Evolutionary conservation across 768 basidiomycete genomes (phyloP).

Genomic region (Lentinula edodes): DNA sequence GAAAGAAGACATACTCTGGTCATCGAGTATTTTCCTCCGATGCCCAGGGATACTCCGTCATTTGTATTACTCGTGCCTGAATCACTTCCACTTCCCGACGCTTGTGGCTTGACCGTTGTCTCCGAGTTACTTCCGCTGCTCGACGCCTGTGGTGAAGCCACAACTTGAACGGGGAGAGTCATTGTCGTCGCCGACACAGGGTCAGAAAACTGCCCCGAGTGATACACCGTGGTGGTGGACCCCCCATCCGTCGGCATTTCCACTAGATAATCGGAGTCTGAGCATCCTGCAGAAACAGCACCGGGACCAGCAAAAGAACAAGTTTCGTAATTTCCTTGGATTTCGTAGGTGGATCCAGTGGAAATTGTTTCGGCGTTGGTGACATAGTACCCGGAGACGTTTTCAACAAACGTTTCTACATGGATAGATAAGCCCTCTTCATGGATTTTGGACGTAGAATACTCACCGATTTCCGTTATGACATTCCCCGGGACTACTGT

Average conservation of each 20-base stretch:
- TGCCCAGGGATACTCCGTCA: background rate
- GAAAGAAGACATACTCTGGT: background rate
- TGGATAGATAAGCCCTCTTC: background rate
- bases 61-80: background rate
- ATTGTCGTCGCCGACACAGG: background rate
- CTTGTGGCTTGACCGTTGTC: background rate
- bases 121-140: background rate
- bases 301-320: background rate
- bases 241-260: background rate
- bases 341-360: background rate
- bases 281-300: background rate
- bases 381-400: background rate
- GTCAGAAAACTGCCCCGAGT: background rate
- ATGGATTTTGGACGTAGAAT: too few relatives aligned
- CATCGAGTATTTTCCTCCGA: background rate
- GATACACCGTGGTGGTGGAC: background rate
- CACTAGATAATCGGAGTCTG: background rate
- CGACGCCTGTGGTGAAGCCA: background rate
- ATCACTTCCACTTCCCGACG: background rate
- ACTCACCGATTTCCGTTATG: background rate
- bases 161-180: background rate
- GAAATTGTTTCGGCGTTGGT: too few relatives aligned
- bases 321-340: background rate
- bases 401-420: conserved; percentile 1
- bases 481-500: background rate